These are phyloP conservation scores for Falciphora oryzae DNA, from an alignment of 2,329 filamentous ascomycete genomes.

Conservation along the genomic window DNA sequence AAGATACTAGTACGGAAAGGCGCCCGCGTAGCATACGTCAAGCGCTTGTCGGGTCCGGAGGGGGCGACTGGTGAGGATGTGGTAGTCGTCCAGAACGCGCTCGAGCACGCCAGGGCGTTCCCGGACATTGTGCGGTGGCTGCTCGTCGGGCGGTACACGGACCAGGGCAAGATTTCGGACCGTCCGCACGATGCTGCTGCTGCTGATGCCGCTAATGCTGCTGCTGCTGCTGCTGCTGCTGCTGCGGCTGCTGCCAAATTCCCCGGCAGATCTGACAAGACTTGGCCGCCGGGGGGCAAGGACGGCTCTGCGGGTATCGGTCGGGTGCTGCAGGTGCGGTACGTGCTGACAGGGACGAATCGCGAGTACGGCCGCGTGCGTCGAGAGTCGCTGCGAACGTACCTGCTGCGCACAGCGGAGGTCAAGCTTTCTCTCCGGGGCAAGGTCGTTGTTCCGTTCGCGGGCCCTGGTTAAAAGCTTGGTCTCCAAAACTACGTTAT, in stretches of 20 bases:
- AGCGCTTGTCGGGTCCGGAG: background rate
- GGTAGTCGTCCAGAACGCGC: slow-evolving; percentile 8
- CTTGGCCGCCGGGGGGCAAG: background rate
- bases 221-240: background rate
- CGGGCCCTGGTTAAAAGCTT: background rate
- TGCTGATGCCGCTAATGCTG: background rate
- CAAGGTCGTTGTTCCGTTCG: slow-evolving; percentile 4
- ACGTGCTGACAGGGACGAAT: background rate
- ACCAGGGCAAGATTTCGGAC: background rate
- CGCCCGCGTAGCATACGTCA: slow-evolving; percentile 13
- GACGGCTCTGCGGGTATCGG: background rate
- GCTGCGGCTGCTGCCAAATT: background rate
- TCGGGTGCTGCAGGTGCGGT: background rate
- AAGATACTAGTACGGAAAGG: slow-evolving; percentile 11
- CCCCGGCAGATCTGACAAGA: background rate
- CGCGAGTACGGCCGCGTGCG: slow-evolving; percentile 1
- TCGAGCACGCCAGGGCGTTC: slow-evolving; percentile 12
- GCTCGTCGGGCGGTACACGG: slow-evolving; percentile 13
- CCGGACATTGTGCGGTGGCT: slow-evolving; percentile 15
- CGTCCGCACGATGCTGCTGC: background rate
- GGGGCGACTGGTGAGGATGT: background rate
- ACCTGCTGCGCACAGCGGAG: background rate
- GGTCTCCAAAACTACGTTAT: background rate
- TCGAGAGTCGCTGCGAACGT: background rate
- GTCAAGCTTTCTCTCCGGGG: background rate